A percentile compares a stretch with the other conserved stretches of the same genome.
Evolutionary conservation across 73 alveolate species (phyloP).

Genomic region (Tetrahymena borealis): DNA sequence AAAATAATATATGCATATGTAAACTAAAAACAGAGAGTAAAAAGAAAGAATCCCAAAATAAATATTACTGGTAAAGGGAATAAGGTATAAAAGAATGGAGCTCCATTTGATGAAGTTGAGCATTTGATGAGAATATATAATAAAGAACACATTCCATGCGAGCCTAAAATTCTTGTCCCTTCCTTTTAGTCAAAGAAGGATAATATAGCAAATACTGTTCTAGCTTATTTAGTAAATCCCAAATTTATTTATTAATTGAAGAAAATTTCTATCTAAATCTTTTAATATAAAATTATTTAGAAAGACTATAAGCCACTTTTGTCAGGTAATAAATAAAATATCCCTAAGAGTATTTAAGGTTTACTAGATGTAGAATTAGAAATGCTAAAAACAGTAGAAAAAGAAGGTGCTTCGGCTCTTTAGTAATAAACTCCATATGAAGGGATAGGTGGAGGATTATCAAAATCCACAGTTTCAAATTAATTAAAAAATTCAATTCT

Average conservation of each 20-base stretch:
- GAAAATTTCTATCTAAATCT: no score
- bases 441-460: background rate
- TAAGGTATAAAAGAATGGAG: background rate
- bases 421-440: background rate
- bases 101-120: background rate
- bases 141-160: background rate
- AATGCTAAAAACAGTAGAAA: background rate
- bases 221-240: background rate
- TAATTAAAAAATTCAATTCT: background rate
- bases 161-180: background rate
- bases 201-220: background rate
- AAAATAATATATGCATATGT: background rate
- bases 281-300: no score
- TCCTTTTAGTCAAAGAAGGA: background rate
- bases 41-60: background rate
- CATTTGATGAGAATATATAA: background rate
- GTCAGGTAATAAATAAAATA: background rate
- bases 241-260: background rate
- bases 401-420: background rate
- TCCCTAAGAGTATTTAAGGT: background rate
- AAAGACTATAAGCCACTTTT: background rate
- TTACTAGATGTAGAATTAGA: background rate
- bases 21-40: background rate
- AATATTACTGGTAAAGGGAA: background rate
- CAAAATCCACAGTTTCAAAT: background rate